Conservation (phyloP, 257 asterid genomes). For the Knoxia roxburghii region DNA sequence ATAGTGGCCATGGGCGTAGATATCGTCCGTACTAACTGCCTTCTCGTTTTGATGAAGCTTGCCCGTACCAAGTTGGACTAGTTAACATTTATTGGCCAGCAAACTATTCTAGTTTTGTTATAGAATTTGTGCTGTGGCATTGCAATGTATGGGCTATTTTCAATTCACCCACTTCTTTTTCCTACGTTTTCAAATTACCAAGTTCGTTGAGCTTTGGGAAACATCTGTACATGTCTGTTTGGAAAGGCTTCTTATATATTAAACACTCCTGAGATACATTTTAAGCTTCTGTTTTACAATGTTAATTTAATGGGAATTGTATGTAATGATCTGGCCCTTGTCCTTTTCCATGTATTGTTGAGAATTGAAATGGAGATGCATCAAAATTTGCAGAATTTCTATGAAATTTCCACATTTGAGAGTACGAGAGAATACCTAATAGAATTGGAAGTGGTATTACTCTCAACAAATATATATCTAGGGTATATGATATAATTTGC, state of each 20-base stretch:
- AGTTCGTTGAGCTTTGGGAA: not conserved
- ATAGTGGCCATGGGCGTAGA: constrained; percentile 46
- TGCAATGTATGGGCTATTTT: not conserved
- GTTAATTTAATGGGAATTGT: not conserved
- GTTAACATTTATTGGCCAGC: not conserved
- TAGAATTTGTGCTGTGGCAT: not conserved
- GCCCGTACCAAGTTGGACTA: not conserved
- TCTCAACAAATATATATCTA: too few relatives aligned
- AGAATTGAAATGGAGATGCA: too few relatives aligned
- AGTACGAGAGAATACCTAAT: too few relatives aligned
- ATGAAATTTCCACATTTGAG: too few relatives aligned
- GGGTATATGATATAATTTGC: too few relatives aligned
- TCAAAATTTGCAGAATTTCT: too few relatives aligned
- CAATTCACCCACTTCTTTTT: too few relatives aligned
- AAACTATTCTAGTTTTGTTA: not conserved
- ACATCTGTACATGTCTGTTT: not conserved
- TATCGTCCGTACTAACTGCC: constrained; percentile 50
- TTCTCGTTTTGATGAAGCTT: not conserved
- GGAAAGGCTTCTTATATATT: not conserved
- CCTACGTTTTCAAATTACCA: not conserved
- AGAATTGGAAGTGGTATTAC: too few relatives aligned
- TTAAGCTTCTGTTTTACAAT: not conserved
- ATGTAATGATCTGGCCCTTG: too few relatives aligned
- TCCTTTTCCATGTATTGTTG: too few relatives aligned
- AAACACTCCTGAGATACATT: not conserved